Evolutionary conservation across 179 eudicot species (phyloP).

Genomic region (Nepenthes alata): DNA sequence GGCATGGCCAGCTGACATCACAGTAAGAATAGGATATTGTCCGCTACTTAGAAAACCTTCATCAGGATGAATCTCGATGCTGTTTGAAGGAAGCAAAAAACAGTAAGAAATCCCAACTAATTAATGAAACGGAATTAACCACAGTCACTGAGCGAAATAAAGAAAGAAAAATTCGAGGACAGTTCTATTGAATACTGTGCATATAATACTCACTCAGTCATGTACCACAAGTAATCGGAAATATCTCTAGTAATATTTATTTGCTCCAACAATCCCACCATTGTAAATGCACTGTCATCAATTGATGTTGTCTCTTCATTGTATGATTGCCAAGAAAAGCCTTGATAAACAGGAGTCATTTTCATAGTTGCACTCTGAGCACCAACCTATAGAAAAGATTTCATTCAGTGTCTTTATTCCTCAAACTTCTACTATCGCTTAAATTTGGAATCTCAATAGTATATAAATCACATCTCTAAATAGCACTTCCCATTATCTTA

Average conservation of each 20-base stretch:
- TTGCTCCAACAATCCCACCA: conserved; percentile 63
- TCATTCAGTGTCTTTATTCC: too few relatives aligned
- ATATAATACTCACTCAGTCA: conserved; percentile 62
- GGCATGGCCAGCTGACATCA: conserved; percentile 88
- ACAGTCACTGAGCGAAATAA: too few relatives aligned
- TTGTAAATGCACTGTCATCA: conserved; percentile 48
- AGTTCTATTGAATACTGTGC: not conserved
- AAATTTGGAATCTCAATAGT: too few relatives aligned
- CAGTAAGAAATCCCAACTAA: not conserved
- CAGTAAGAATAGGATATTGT: conserved; percentile 59
- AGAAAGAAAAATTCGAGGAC: too few relatives aligned
- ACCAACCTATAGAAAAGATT: conserved; percentile 43
- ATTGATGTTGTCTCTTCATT: conserved; percentile 61
- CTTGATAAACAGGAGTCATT: conserved; percentile 54
- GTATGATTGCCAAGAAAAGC: conserved; percentile 79
- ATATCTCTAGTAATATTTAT: conserved; percentile 69
- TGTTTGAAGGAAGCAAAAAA: conserved; percentile 16
- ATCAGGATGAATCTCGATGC: conserved; percentile 45
- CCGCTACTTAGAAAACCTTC: conserved; percentile 66
- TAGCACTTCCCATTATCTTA: too few relatives aligned
- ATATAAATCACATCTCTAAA: too few relatives aligned
- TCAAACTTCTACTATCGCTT: too few relatives aligned
- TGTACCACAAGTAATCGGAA: conserved; percentile 86
- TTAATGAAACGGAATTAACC: too few relatives aligned
- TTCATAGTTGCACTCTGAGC: conserved; percentile 84